Evolutionary conservation across 129 eudicot species (phyloP).

Genomic region (Pulicaria dysenterica): DNA sequence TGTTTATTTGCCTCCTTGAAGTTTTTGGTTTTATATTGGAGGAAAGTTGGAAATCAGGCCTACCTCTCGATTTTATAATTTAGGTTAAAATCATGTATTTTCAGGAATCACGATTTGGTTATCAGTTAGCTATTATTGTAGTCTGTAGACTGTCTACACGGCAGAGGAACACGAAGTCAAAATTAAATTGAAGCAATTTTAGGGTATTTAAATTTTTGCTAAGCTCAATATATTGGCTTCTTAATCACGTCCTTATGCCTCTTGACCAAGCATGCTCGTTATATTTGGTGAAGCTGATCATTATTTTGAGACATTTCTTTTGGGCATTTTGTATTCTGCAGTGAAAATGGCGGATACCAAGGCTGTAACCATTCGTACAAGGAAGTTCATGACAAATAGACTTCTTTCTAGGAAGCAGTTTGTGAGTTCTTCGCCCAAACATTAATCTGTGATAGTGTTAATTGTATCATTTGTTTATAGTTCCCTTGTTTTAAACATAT

Average conservation of each 20-base stretch:
- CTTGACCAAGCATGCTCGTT: background rate
- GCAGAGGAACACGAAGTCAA: background rate
- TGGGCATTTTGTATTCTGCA: background rate
- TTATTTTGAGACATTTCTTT: background rate
- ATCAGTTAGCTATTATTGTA: background rate
- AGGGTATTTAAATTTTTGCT: no score
- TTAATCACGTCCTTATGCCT: background rate
- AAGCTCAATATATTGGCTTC: no score
- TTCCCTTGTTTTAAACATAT: background rate
- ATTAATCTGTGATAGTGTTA: background rate
- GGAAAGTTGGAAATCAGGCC: background rate
- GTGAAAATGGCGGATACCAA: constrained; percentile 68
- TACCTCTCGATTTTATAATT: background rate
- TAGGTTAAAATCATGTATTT: background rate
- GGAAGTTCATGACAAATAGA: constrained; percentile 88
- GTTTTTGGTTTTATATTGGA: background rate
- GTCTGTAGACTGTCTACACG: background rate
- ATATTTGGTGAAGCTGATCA: constrained; percentile 4
- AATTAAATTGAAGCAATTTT: background rate
- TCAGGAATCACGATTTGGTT: background rate
- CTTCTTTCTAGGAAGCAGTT: constrained; percentile 86
- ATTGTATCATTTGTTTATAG: background rate
- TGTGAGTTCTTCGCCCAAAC: constrained; percentile 34
- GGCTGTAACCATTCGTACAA: constrained; percentile 74
- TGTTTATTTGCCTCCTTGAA: background rate